Evolutionary conservation across 768 basidiomycete genomes (phyloP), one percentile per base, ranked within the genome.

Genomic region (Kwoniella pini): DNA sequence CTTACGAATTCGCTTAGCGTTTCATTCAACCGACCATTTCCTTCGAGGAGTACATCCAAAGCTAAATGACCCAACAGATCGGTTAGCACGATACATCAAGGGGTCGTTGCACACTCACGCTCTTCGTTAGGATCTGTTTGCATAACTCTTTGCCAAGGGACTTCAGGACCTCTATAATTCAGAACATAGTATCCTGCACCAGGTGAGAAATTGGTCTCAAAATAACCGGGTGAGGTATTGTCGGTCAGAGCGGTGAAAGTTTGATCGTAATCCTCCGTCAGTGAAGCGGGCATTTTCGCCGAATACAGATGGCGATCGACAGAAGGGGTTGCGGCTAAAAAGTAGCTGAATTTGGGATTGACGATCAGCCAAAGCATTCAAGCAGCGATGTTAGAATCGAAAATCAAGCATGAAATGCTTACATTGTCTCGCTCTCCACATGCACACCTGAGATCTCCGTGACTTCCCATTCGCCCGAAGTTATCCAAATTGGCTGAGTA

Each of bases 401-500:
- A 15, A 36, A n/a, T n/a, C n/a, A n/a, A n/a, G n/a, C n/a, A n/a
- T n/a, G n/a, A n/a, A n/a, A 36, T 7, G 33, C 89, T 76, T 75
- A 96, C 90, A 92, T 87, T 31, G 88, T 71, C 26, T 86, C 84
- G 49, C 84, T 84, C 44, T 82, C 79, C 10, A 81, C 65, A 74
- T 97, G 89, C 27, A 97, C 84, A 4, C 84, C 88, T 57, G 83
- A 80, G 64, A 96, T 87, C 7, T 83, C 83, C 11, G 86, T 86
- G 4, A 98, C 91, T 78, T 99, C 95, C 93, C 93, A 96, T 17
- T 85, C 75, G 0, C 95, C 95, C 1, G 82, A 82, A 1, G 95
- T 98, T 38, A 99, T 81, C 81, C 91, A 99, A 31, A 80, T 83
- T 2, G 94, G 92, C 0, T 82, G 84, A 27, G 81, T 79, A 17